Evolutionary conservation across 1,284 basidiomycete genomes (phyloP).

Genomic region (Gymnopus androsaceus): DNA sequence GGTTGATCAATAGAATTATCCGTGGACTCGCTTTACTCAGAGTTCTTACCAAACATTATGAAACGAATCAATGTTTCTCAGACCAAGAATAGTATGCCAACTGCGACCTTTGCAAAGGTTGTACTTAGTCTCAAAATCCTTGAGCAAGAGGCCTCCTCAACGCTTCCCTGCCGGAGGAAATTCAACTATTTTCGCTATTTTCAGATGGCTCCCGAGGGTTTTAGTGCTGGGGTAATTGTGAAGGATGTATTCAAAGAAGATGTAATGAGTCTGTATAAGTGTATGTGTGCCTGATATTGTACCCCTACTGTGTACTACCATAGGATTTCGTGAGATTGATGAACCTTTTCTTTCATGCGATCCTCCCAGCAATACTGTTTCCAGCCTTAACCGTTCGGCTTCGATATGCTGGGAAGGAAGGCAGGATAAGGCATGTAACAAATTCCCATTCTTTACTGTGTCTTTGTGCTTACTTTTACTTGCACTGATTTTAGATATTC

Average conservation of each 20-base stretch:
- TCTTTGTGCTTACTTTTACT: no score
- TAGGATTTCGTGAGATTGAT: no score
- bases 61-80: constrained; percentile 56
- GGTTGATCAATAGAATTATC: no score
- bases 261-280: no score
- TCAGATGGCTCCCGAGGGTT: constrained; percentile 54
- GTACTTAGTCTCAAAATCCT: constrained; percentile 36
- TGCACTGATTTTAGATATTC: no score
- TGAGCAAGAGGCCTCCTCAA: constrained; percentile 39
- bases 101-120: constrained; percentile 48
- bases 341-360: no score
- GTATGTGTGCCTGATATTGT: no score
- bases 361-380: no score
- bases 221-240: constrained; percentile 50
- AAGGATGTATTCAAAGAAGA: constrained; percentile 42
- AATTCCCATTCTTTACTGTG: no score
- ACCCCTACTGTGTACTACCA: no score
- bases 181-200: constrained; percentile 39
- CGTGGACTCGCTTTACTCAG: constrained; percentile 50
- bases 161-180: constrained; percentile 48
- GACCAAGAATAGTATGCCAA: constrained; percentile 46
- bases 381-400: no score
- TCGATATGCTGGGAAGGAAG: constrained; percentile 46
- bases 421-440: no score
- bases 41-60: constrained; percentile 53